Evolutionary conservation across 495 filamentous ascomycete species (phyloP).

Genomic region (Penicillium tannophilum): DNA sequence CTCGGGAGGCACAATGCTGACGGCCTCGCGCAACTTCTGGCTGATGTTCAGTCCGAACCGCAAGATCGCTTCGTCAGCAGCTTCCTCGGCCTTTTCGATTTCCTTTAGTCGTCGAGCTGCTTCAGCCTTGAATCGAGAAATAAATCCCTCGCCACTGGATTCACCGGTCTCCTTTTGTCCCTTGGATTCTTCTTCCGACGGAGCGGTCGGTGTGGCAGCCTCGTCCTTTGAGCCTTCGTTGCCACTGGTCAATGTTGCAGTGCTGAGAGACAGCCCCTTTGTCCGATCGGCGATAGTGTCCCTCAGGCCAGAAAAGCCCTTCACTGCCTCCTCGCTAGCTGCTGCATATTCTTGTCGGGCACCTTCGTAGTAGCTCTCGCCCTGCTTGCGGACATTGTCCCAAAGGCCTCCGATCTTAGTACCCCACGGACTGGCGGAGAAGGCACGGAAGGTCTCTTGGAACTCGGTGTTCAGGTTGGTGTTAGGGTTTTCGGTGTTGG

Average conservation of each 20-base stretch:
- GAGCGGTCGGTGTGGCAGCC: slow-evolving; percentile 39
- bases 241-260: slow-evolving; percentile 33
- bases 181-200: slow-evolving; percentile 26
- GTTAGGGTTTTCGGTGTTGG: slow-evolving; percentile 41
- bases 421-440: slow-evolving; percentile 87
- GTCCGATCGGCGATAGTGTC: slow-evolving; percentile 70
- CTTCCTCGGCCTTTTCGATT: slow-evolving; percentile 91
- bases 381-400: slow-evolving; percentile 86
- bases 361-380: slow-evolving; percentile 82
- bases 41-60: slow-evolving; percentile 91
- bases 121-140: slow-evolving; percentile 80
- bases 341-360: slow-evolving; percentile 77
- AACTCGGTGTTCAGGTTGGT: slow-evolving; percentile 81
- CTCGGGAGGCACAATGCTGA: slow-evolving; percentile 77
- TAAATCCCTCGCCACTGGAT: slow-evolving; percentile 71
- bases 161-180: slow-evolving; percentile 57
- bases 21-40: slow-evolving; percentile 88
- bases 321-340: slow-evolving; percentile 77
- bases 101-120: slow-evolving; percentile 86
- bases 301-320: slow-evolving; percentile 76
- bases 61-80: slow-evolving; percentile 94
- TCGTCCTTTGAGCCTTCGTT: slow-evolving; percentile 35
- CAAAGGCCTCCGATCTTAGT: slow-evolving; percentile 84
- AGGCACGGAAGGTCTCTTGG: slow-evolving; percentile 91
- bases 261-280: slow-evolving; percentile 68